Evolutionary conservation across 176 grass and related monocot genomes (phyloP).

Genomic region (Alloteropsis semialata): DNA sequence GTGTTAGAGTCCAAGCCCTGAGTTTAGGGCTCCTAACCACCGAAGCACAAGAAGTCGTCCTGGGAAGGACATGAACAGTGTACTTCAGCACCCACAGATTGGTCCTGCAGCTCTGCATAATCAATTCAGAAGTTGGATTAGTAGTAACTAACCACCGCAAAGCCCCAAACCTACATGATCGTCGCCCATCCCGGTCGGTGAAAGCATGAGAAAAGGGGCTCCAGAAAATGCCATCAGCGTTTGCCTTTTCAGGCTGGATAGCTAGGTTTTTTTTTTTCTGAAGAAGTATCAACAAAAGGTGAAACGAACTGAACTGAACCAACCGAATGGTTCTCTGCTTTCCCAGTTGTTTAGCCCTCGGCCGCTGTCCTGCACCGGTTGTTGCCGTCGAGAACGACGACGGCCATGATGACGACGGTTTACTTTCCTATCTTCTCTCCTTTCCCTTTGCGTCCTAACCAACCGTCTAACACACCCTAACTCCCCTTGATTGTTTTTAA

Average conservation of each 20-base stretch:
- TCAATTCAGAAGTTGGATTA: neutral
- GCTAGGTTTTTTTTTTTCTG: neutral
- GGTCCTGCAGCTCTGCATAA: neutral
- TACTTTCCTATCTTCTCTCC: neutral
- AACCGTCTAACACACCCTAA: neutral
- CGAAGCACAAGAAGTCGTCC: neutral
- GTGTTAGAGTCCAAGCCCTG: neutral
- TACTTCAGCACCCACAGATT: constrained; percentile 8
- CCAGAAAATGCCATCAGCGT: neutral
- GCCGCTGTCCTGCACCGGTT: constrained; percentile 1
- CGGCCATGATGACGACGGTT: constrained; percentile 11
- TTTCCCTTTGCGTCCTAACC: constrained; percentile 23
- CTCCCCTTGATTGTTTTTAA: neutral
- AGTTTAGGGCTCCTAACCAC: neutral
- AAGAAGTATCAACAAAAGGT: neutral
- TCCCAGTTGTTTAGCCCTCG: neutral
- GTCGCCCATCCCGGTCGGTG: neutral
- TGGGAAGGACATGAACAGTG: constrained; percentile 14
- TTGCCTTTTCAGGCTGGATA: constrained; percentile 29
- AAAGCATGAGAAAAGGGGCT: neutral
- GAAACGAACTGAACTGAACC: neutral
- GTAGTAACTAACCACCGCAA: constrained; percentile 1
- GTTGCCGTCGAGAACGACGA: constrained; percentile 5
- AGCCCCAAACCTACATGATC: neutral
- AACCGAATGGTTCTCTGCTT: neutral